These are phyloP conservation scores for Amphicarpaea edgeworthii DNA, from an alignment of 306 rosid species.

Conservation along the genomic window DNA sequence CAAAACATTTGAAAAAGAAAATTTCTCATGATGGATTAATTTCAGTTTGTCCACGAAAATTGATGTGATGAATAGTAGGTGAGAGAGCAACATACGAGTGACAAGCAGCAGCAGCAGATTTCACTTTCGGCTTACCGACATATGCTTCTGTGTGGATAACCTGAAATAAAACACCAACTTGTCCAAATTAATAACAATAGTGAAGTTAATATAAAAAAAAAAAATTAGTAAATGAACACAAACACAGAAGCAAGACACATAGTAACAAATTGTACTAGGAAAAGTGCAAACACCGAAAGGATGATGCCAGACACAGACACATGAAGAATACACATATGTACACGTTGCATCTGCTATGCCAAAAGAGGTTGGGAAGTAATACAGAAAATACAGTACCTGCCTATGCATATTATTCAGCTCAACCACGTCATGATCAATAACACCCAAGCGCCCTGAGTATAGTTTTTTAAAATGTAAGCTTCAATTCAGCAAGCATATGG, in stretches of 20 bases:
- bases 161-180: slow-evolving; percentile 50
- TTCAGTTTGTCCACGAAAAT: slow-evolving; percentile 26
- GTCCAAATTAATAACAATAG: not conserved
- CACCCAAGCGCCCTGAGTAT: slow-evolving; percentile 75
- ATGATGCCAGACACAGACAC: not conserved
- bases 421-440: slow-evolving; percentile 91
- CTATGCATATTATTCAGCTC: slow-evolving; percentile 97
- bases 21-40: not conserved
- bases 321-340: slow-evolving; percentile 22
- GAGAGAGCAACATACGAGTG: slow-evolving; percentile 62
- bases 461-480: slow-evolving; percentile 42
- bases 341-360: not conserved
- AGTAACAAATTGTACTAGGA: not conserved
- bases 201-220: slow-evolving; percentile 1
- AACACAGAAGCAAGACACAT: slow-evolving; percentile 26
- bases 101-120: slow-evolving; percentile 90
- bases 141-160: slow-evolving; percentile 85
- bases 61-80: not conserved
- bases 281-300: slow-evolving; percentile 12
- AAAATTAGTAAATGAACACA: not conserved
- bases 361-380: not conserved
- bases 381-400: slow-evolving; percentile 61
- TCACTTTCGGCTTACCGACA: slow-evolving; percentile 92
- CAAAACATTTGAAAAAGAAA: slow-evolving; percentile 23
- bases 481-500: slow-evolving; percentile 2